These are phyloP conservation scores for Pseudocercospora pini-densiflorae DNA, from an alignment of 2,329 filamentous ascomycete genomes.

Conservation along the genomic window DNA sequence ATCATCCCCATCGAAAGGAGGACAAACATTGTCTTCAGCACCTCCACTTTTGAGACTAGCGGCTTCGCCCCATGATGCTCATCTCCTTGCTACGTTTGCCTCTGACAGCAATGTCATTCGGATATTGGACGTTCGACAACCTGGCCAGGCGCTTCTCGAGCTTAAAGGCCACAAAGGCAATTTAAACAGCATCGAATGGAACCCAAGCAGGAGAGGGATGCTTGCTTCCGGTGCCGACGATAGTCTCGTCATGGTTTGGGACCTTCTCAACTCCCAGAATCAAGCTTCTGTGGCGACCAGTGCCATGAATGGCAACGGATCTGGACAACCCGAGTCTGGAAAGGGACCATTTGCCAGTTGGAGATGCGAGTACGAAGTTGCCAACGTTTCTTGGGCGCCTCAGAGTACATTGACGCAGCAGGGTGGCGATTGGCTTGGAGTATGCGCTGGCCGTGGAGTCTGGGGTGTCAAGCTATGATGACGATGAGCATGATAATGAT, in stretches of 20 bases:
- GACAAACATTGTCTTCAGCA: slow-evolving; percentile 68
- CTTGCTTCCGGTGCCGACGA: slow-evolving; percentile 93
- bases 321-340: slow-evolving; percentile 48
- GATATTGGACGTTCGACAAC: slow-evolving; percentile 94
- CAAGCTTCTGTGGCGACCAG: slow-evolving; percentile 40
- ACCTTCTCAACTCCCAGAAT: slow-evolving; percentile 72
- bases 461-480: slow-evolving; percentile 69
- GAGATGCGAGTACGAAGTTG: slow-evolving; percentile 86
- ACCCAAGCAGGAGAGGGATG: slow-evolving; percentile 80
- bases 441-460: slow-evolving; percentile 78
- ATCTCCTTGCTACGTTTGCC: slow-evolving; percentile 96
- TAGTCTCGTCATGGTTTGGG: slow-evolving; percentile 90
- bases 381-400: slow-evolving; percentile 84
- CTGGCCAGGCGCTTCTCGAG: slow-evolving; percentile 91
- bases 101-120: slow-evolving; percentile 90
- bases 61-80: slow-evolving; percentile 92
- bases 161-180: slow-evolving; percentile 84
- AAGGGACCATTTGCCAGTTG: slow-evolving; percentile 75
- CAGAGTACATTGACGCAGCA: slow-evolving; percentile 69
- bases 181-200: slow-evolving; percentile 97
- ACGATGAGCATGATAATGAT: neutral
- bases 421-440: slow-evolving; percentile 81
- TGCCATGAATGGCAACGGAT: slow-evolving; percentile 33
- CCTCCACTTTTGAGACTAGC: slow-evolving; percentile 77
- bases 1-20: slow-evolving; percentile 73